Evolutionary conservation across 2,329 filamentous ascomycete species (phyloP), one percentile per base, ranked within the genome.

Genomic region (Stachybotrys echinatus): DNA sequence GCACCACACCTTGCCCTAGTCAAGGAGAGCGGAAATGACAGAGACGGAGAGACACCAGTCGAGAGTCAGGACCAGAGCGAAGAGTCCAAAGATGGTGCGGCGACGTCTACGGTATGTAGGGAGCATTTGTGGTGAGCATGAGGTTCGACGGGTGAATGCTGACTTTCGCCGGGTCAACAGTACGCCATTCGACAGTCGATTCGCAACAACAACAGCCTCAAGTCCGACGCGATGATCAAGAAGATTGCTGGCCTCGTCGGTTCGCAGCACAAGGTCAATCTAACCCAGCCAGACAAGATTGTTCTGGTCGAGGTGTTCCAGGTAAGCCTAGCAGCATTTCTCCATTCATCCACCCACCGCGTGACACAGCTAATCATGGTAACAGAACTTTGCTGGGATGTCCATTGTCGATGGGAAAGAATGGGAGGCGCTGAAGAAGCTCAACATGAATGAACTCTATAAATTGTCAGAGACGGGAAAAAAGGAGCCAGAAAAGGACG

Each of bases 161-260:
- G 4, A 34, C 14, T 8, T 34, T 34, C 14, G 14, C 27, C 22
- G 23, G 23, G 23, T 45, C 12, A n/a, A 37, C 53, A 92, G 88
- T 94, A 90, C 68, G 89, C 88, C n/a, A 92, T 95, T 57, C 83
- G 89, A 42, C 82, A 86, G n/a, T 87, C 81, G 14, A 81, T 89
- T 53, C 83, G 89, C 49, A 89, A 88, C 60, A 85, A 92, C 67
- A 84, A 75, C 57, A 75, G 76, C 4, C 74, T 92, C 53, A 85
- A 80, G 57, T 80, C 88, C 51, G 80, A 85, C 55, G 74, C 73
- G 18, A 75, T 92, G 45, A 92, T 94, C 65, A 81, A 85, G 60
- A 80, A 79, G 54, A 77, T 92, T 54, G 89, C 88, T 5, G 71
- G 74, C 38, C 70, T 84, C 23, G 80, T 91, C 53, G 82, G 83